Conservation (phyloP, 257 asterid species). For the Rauvolfia tetraphylla region DNA sequence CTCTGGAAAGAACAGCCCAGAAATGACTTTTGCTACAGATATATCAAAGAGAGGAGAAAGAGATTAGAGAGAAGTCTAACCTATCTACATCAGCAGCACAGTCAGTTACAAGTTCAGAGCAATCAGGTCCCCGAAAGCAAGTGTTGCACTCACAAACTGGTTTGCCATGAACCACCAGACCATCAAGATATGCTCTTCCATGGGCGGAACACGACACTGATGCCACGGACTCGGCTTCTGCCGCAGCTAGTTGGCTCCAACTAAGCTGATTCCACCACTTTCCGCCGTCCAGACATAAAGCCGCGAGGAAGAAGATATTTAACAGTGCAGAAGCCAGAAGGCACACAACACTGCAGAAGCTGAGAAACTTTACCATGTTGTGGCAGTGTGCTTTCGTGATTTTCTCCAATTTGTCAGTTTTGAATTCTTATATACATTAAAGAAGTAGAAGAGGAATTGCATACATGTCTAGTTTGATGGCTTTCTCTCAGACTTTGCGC, state of each 20-base stretch:
- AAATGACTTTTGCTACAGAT: too few species aligned
- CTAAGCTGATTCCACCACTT: constrained; percentile 29
- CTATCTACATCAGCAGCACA: constrained; percentile 56
- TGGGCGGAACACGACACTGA: constrained; percentile 49
- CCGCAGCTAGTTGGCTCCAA: constrained; percentile 59
- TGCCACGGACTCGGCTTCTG: constrained; percentile 60
- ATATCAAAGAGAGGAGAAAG: not conserved
- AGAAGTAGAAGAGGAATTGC: too few species aligned
- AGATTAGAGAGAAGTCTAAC: constrained; percentile 17
- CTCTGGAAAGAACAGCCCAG: too few species aligned
- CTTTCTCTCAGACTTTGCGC: too few species aligned
- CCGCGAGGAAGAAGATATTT: constrained; percentile 28
- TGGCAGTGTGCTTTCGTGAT: not conserved
- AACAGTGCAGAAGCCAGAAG: constrained; percentile 31
- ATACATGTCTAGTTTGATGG: too few species aligned
- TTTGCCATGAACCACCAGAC: constrained; percentile 26
- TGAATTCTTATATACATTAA: too few species aligned
- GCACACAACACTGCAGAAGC: constrained; percentile 18
- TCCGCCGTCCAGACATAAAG: not conserved
- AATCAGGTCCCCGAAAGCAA: constrained; percentile 56
- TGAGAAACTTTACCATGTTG: constrained; percentile 21
- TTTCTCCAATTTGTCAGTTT: too few species aligned
- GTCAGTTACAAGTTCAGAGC: constrained; percentile 34
- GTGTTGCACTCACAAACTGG: constrained; percentile 64
- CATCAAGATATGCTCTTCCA: constrained; percentile 62